Conservation (phyloP, 805 yeast genomes). For the Candida schatavii region DNA sequence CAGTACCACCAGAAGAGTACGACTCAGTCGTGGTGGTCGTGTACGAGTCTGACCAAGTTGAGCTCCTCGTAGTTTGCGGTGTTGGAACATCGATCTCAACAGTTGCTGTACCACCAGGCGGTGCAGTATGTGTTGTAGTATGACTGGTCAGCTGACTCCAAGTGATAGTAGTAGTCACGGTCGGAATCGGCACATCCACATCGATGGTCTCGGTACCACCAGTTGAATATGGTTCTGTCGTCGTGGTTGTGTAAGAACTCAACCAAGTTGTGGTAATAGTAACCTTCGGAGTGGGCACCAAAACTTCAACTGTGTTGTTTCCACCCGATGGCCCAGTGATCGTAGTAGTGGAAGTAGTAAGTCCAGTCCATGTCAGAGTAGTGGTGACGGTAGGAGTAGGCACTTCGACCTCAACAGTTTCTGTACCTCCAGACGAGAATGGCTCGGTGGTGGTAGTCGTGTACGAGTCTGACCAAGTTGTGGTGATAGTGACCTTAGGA, state of each 20-base stretch:
- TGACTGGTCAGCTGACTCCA: constrained; percentile 16
- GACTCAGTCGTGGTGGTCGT: constrained; percentile 3
- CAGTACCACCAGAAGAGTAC: constrained; percentile 4
- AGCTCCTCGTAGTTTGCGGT: constrained; percentile 5
- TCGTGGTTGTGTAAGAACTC: constrained; percentile 7
- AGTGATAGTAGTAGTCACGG: constrained; percentile 10
- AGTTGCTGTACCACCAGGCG: constrained; percentile 4
- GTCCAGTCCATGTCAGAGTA: constrained; percentile 18
- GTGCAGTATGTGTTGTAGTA: constrained; percentile 5
- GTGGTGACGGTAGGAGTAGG: constrained; percentile 16
- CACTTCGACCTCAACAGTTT: constrained; percentile 12
- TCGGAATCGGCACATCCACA: constrained; percentile 17
- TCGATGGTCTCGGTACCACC: constrained; percentile 11
- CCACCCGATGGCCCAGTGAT: constrained; percentile 13
- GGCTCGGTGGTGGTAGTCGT: constrained; percentile 11
- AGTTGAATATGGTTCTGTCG: constrained; percentile 6
- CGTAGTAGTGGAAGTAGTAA: constrained; percentile 18
- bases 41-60: not conserved
- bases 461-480: constrained; percentile 8
- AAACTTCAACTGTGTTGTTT: constrained; percentile 17
- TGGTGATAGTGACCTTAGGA: constrained; percentile 1
- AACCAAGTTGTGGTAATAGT: constrained; percentile 8
- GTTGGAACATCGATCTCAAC: constrained; percentile 4
- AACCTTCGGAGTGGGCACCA: constrained; percentile 14
- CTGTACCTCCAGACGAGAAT: constrained; percentile 7